phyloP scores from a whole-genome alignment of 257 asterid species.

The Mentha longifolia region DNA sequence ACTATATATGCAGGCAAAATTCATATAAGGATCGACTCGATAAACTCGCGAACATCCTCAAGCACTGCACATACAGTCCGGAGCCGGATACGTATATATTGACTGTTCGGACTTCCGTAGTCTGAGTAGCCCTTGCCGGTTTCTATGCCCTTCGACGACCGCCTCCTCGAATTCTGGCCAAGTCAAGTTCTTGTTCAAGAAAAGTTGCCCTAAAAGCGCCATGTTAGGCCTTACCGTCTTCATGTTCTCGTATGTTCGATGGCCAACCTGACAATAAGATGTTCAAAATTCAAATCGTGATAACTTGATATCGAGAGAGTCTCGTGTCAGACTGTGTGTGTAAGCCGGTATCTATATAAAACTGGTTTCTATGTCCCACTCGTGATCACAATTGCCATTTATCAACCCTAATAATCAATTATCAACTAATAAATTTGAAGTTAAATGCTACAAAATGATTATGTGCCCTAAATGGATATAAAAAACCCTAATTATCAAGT shows the following conservation, averaged over 20 bases:
- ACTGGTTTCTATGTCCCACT: too few relatives aligned
- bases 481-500: too few relatives aligned
- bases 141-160: constrained; percentile 67
- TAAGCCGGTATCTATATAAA: not conserved
- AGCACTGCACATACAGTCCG: constrained; percentile 88
- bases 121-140: constrained; percentile 76
- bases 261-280: constrained; percentile 66
- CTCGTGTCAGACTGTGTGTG: not conserved
- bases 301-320: not conserved
- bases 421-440: too few relatives aligned
- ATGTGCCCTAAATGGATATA: too few relatives aligned
- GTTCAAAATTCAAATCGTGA: not conserved
- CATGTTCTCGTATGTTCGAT: constrained; percentile 69
- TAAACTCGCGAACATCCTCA: constrained; percentile 19
- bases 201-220: constrained; percentile 86
- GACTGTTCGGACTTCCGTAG: constrained; percentile 75
- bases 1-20: constrained; percentile 14
- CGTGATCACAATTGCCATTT: too few relatives aligned
- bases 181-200: constrained; percentile 76
- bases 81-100: constrained; percentile 90
- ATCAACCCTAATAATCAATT: too few relatives aligned
- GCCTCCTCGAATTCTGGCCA: constrained; percentile 85
- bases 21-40: constrained; percentile 11
- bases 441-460: too few relatives aligned
- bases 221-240: constrained; percentile 95